Percentiles rank a stretch among this genome's conserved stretches.
Conservation (phyloP, 305 asterid genomes). For the Solanum hybrid region DNA sequence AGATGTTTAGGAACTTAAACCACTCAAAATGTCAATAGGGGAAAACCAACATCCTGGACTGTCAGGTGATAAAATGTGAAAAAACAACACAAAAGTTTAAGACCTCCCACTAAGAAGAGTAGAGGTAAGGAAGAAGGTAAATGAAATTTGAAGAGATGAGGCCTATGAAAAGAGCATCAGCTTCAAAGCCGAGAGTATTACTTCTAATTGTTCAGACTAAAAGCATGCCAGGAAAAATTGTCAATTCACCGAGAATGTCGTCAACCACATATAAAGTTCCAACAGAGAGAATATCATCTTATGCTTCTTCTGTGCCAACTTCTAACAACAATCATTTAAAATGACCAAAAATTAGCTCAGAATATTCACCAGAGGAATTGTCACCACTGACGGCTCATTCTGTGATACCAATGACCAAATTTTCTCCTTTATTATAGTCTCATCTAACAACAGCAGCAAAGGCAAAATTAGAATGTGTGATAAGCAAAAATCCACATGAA, state of each 20-base stretch:
- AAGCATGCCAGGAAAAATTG: neutral
- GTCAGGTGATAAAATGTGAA: neutral
- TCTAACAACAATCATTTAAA: neutral
- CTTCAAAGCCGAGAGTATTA: neutral
- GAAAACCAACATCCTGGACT: neutral
- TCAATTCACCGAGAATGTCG: neutral
- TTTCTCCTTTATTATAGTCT: constrained; percentile 76
- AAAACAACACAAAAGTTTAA: neutral
- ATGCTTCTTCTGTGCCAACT: neutral
- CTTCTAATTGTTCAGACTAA: neutral
- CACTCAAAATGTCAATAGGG: neutral
- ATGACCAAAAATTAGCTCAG: constrained; percentile 4
- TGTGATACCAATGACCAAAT: constrained; percentile 84
- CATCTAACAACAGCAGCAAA: constrained; percentile 47
- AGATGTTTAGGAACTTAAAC: neutral
- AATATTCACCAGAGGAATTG: constrained; percentile 70
- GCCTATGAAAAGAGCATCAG: neutral
- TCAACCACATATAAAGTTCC: neutral
- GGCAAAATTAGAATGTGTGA: constrained; percentile 17
- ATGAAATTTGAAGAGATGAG: neutral
- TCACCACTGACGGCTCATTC: constrained; percentile 87
- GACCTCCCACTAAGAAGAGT: neutral
- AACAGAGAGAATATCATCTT: neutral
- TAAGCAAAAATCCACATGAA: neutral
- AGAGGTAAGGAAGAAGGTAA: neutral